A percentile compares a stretch with the other conserved stretches of the same genome.
Evolutionary conservation across 805 yeast species (phyloP).

Genomic region (Lachancea waltii): DNA sequence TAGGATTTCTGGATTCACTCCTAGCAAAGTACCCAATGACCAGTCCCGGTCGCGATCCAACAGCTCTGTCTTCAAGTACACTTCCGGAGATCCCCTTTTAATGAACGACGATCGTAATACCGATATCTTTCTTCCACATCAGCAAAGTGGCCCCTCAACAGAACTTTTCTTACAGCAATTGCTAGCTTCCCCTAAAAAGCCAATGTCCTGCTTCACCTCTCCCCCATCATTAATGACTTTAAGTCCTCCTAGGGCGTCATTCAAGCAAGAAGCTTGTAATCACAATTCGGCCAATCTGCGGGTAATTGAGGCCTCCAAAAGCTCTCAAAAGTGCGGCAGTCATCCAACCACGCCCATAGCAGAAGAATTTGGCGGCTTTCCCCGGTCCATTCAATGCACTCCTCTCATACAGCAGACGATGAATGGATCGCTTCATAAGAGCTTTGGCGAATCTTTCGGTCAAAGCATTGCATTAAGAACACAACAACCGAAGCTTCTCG

Average conservation of each 20-base stretch:
- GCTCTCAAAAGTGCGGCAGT: not conserved
- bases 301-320: not conserved
- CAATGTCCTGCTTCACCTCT: slow-evolving; percentile 19
- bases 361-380: not conserved
- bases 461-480: slow-evolving; percentile 2
- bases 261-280: slow-evolving; percentile 10
- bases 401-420: slow-evolving; percentile 31
- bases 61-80: slow-evolving; percentile 27
- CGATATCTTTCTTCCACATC: slow-evolving; percentile 7
- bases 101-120: slow-evolving; percentile 27
- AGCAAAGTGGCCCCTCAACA: slow-evolving; percentile 1
- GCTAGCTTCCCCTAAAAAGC: slow-evolving; percentile 18
- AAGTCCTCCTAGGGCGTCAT: slow-evolving; percentile 23
- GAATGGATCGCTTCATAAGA: slow-evolving; percentile 18
- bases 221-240: slow-evolving; percentile 29
- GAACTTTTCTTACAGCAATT: slow-evolving; percentile 18
- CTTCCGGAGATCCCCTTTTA: slow-evolving; percentile 30
- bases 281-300: not conserved
- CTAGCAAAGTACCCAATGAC: not conserved
- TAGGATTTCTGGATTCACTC: slow-evolving; percentile 7
- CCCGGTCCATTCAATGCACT: slow-evolving; percentile 24
- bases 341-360: slow-evolving; percentile 9
- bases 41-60: slow-evolving; percentile 6
- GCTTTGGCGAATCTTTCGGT: slow-evolving; percentile 6
- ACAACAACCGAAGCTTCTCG: slow-evolving; percentile 6